Conservation (phyloP, 805 yeast species). For the Schwanniomyces occidentalis region DNA sequence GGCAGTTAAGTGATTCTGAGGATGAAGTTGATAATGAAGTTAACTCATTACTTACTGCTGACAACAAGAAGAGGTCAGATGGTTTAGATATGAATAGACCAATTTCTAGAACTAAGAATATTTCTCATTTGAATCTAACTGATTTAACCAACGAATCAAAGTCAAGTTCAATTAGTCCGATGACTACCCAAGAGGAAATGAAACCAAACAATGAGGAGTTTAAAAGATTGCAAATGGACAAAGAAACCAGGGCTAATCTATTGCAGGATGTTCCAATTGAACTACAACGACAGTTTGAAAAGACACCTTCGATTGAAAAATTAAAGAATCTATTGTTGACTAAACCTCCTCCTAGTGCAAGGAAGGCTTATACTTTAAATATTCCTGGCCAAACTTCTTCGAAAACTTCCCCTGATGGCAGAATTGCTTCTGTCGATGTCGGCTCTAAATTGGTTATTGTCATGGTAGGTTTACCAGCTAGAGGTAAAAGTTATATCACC, state of each 20-base stretch:
- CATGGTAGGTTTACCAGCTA: slow-evolving; percentile 95
- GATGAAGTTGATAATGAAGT: slow-evolving; percentile 14
- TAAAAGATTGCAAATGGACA: slow-evolving; percentile 10
- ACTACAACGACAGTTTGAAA: slow-evolving; percentile 36
- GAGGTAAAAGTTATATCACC: slow-evolving; percentile 93
- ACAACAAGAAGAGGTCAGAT: slow-evolving; percentile 7
- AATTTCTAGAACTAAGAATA: slow-evolving; percentile 25
- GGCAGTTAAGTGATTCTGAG: slow-evolving; percentile 32
- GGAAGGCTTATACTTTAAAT: slow-evolving; percentile 81
- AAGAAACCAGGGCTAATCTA: slow-evolving; percentile 30
- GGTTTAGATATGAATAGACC: slow-evolving; percentile 12
- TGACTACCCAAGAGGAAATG: slow-evolving; percentile 6
- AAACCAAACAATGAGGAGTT: slow-evolving; percentile 1
- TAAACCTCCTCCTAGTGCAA: slow-evolving; percentile 39
- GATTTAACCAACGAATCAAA: slow-evolving; percentile 23
- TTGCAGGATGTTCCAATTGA: slow-evolving; percentile 35
- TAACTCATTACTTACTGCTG: no score
- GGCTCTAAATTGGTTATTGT: slow-evolving; percentile 87
- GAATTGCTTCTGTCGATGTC: slow-evolving; percentile 62
- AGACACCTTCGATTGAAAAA: slow-evolving; percentile 42
- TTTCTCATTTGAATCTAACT: slow-evolving; percentile 40
- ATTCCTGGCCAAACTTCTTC: slow-evolving; percentile 90
- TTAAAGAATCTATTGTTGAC: slow-evolving; percentile 34
- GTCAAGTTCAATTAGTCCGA: slow-evolving; percentile 14
- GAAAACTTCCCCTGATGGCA: slow-evolving; percentile 74